Base-by-base conservation (phyloP, 768 basidiomycete genomes). In the Butyriboletus loyo region DNA sequence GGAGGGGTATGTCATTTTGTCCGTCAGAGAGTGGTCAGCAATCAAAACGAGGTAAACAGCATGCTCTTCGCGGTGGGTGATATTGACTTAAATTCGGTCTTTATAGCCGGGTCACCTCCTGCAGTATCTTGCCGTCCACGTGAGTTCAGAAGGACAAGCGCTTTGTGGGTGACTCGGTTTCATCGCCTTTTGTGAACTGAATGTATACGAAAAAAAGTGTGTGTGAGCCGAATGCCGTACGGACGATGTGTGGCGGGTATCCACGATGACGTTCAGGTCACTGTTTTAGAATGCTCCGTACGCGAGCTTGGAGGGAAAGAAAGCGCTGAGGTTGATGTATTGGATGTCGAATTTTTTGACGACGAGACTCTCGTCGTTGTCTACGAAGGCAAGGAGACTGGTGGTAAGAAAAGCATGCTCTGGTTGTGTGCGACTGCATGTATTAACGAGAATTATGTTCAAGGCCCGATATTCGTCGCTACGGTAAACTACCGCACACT, bases 321-420 rank as follows among this genome's bases (percentile, higher is more conserved):
- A 40, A 59, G 60, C 57, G 63, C 53, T 49, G 72, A 75, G 58
- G 66, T 84, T 61, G 76, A 84, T 53, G 59, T 89, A 40, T 65
- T 89, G 65, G 85, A 85, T 61, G 77, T 73, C 38, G 85, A 89
- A 50, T 91, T 91, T 71, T 89, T 92, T 68, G 89, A 92, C 73
- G 85, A 89, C 59, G 80, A 84, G 66, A 73, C 68, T 62, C 65
- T 89, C 54, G 76, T 89, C 58, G 73, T 89, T 56, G 77, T 88
- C 54, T 86, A 81, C 72, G 81, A 78, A 67, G 67, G 69, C 64
- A 72, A 72, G 51, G 72, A 69, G 53, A 67, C 64, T 50, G 65
- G 75, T 63, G 78, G 86, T 86, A 66, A 72, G 82, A 49, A 39
- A 41, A 30, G 37, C 51, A 54, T 24, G 53, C 62, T 61, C 62